Base-by-base conservation (phyloP, 2,329 filamentous ascomycete species). In the Xylariaceae sp. region DNA sequence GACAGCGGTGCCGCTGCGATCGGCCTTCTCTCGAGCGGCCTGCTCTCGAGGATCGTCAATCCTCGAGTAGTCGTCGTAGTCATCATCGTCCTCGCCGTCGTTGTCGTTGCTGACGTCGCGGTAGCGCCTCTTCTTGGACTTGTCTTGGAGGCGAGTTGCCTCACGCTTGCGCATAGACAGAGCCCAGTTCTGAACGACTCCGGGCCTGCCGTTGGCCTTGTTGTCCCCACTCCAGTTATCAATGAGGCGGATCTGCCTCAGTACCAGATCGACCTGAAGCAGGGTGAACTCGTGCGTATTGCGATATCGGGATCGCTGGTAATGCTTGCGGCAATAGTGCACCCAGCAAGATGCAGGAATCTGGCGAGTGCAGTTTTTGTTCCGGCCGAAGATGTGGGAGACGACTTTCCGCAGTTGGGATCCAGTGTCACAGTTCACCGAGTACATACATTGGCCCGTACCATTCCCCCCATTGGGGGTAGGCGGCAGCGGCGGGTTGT, bases 301-400 rank as follows among this genome's bases (percentile, higher is more conserved):
- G n/a, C 86, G 79, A 64, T 91, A 92, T 0, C 86, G 78, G 41
- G 79, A 80, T 6, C 89, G 82, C 69, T 94, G 90, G 66, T 94
- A 94, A 64, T 92, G 87, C 65, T 92, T 92, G 34, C 89, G 82
- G 68, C 90, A 94, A 65, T 83, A 87, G 62, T 87, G 82, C 0
- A 90, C 82, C 88, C 88, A 93, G 2, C 89, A 80, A 18, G 81
- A 70, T 6, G 80, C 72, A 0, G 87, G 87, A 45, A 94, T 89
- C 42, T 78, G 75, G 33, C 86, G 79, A 1, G 89, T 94, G 63
- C 84, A 87, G 7, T 81, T 76, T 71, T 94, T 94, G 75, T 94
- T 94, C 36, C 90, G 82, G 18, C 89, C 89, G 60, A 93, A 93
- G 50, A 92, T 81, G 63, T 94, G 88, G 0, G 87, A 90, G 53